Evolutionary conservation across 108 stramenopile species (phyloP).

Genomic region (Schizochytrium sp.): DNA sequence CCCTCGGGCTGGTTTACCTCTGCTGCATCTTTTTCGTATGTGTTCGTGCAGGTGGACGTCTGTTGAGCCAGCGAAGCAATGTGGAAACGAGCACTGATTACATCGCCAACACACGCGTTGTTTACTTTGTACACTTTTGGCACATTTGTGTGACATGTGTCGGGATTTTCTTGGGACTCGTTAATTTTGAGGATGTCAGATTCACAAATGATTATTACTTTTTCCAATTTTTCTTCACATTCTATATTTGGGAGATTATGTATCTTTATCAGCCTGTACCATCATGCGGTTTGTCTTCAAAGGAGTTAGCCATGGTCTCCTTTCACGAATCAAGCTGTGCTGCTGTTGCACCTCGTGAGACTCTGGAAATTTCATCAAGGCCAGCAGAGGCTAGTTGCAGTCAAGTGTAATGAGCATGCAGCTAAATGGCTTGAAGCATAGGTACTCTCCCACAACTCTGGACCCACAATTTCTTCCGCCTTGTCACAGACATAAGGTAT

Average conservation of each 20-base stretch:
- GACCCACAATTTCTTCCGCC: too few relatives aligned
- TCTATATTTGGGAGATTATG: slow-evolving; percentile 23
- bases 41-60: background rate
- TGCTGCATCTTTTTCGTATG: background rate
- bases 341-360: background rate
- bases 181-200: background rate
- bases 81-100: background rate
- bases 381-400: too few relatives aligned
- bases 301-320: background rate
- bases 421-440: too few relatives aligned
- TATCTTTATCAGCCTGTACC: slow-evolving; percentile 19
- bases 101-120: background rate
- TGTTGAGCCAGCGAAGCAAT: background rate
- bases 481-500: too few relatives aligned
- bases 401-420: too few relatives aligned
- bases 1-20: slow-evolving; percentile 3
- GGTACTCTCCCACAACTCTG: too few relatives aligned
- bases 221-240: slow-evolving; percentile 43
- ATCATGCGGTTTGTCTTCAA: background rate
- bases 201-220: background rate
- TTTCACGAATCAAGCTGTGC: background rate
- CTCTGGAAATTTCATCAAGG: too few relatives aligned
- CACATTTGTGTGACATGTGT: background rate
- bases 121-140: background rate
- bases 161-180: background rate